These are phyloP conservation scores for Trametes hirsuta DNA, from an alignment of 1,284 basidiomycete genomes.

Conservation along the genomic window DNA sequence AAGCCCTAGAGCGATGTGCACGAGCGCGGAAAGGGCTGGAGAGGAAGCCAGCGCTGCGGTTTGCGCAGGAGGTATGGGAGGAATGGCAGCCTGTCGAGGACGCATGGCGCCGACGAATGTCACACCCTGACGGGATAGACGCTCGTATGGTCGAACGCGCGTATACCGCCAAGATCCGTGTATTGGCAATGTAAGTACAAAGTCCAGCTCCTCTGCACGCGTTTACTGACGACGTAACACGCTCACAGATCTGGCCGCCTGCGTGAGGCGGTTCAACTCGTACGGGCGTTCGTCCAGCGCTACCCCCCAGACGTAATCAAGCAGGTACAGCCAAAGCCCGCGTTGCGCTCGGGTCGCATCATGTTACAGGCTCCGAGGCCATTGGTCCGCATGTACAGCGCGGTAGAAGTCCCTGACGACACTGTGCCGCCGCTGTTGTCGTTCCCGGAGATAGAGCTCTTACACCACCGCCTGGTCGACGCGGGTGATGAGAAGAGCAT, in stretches of 20 bases:
- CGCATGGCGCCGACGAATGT: constrained; percentile 24
- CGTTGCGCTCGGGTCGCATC: constrained; percentile 58
- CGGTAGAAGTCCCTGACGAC: constrained; percentile 62
- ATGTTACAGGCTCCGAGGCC: constrained; percentile 55
- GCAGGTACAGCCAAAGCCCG: constrained; percentile 41
- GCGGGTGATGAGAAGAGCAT: constrained; percentile 45
- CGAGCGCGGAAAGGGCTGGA: constrained; percentile 48
- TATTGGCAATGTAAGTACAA: constrained; percentile 57
- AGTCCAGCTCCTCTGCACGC: constrained; percentile 1
- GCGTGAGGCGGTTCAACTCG: constrained; percentile 52
- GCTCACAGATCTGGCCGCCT: constrained; percentile 50
- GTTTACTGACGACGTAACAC: not conserved
- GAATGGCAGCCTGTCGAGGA: constrained; percentile 56
- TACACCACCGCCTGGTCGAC: constrained; percentile 66
- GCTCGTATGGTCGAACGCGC: constrained; percentile 66
- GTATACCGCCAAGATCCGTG: constrained; percentile 65
- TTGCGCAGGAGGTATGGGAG: constrained; percentile 62
- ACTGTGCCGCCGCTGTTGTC: constrained; percentile 68
- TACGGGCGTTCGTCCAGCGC: constrained; percentile 57
- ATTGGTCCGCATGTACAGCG: constrained; percentile 63
- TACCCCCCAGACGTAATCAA: constrained; percentile 59
- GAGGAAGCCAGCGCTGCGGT: constrained; percentile 46
- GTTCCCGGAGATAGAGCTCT: constrained; percentile 65
- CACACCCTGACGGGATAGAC: constrained; percentile 33
- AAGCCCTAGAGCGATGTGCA: constrained; percentile 71